Conservation (phyloP, 2,329 filamentous ascomycete species). For the Penicillium expansum region DNA sequence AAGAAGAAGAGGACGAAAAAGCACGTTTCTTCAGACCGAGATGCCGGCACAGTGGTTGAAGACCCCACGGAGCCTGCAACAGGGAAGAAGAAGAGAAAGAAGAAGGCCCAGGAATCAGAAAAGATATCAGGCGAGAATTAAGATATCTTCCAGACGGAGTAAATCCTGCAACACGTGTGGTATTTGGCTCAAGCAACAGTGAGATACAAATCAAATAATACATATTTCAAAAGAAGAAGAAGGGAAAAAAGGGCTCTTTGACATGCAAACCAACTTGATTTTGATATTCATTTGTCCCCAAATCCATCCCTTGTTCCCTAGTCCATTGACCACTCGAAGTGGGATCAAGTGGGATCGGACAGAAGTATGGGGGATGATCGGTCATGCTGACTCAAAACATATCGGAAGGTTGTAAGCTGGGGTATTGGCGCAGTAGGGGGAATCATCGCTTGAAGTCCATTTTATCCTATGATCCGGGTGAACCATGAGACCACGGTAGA, state of each 20-base stretch:
- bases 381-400: neutral
- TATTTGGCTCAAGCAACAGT: neutral
- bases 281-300: neutral
- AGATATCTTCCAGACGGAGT: neutral
- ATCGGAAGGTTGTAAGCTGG: neutral
- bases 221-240: neutral
- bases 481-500: constrained; percentile 31
- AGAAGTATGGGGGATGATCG: neutral
- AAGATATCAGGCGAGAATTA: neutral
- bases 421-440: constrained; percentile 15
- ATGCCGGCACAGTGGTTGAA: neutral
- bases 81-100: constrained; percentile 6
- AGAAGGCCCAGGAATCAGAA: neutral
- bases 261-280: neutral
- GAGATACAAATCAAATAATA: constrained; percentile 6
- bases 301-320: neutral
- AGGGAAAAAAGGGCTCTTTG: neutral
- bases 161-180: constrained; percentile 1
- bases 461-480: constrained; percentile 23
- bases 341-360: neutral
- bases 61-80: neutral
- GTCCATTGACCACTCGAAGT: neutral
- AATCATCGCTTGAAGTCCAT: neutral
- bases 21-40: neutral
- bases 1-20: constrained; percentile 47